Conservation (phyloP, 805 yeast species). For the Torulaspora gathmanii region DNA sequence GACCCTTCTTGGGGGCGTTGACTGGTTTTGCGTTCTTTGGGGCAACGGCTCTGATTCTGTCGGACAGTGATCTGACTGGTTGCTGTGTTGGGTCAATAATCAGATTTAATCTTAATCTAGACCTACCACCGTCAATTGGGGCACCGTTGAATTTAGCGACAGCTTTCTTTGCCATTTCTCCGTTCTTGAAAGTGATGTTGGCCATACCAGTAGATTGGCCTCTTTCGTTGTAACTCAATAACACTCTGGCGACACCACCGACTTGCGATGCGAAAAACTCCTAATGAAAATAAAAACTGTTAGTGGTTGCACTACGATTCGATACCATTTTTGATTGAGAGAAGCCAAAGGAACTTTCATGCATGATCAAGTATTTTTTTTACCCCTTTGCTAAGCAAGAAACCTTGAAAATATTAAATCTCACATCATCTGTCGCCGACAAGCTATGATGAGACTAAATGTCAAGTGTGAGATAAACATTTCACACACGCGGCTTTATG, state of each 20-base stretch:
- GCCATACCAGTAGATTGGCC: slow-evolving; percentile 93
- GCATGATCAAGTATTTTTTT: not conserved
- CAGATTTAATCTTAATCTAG: slow-evolving; percentile 72
- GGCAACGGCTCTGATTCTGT: slow-evolving; percentile 57
- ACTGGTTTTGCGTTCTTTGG: slow-evolving; percentile 12
- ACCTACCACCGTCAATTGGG: slow-evolving; percentile 83
- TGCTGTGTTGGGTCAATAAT: slow-evolving; percentile 78
- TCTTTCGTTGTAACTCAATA: slow-evolving; percentile 73
- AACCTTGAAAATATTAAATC: too few species aligned
- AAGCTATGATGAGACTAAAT: not conserved
- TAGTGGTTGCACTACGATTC: slow-evolving; percentile 9
- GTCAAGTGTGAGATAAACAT: not conserved
- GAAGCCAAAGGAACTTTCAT: not conserved
- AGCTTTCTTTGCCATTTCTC: slow-evolving; percentile 70
- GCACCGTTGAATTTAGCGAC: slow-evolving; percentile 85
- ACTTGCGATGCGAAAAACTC: slow-evolving; percentile 84
- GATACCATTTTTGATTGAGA: not conserved
- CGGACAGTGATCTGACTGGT: slow-evolving; percentile 49
- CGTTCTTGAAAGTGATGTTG: slow-evolving; percentile 68
- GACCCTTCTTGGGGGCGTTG: slow-evolving; percentile 25
- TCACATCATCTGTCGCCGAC: too few species aligned
- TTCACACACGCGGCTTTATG: not conserved
- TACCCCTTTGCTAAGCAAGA: too few species aligned
- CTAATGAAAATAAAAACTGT: slow-evolving; percentile 41
- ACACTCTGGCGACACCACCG: slow-evolving; percentile 74